phyloP scores from a whole-genome alignment of 257 asterid species.

The Forsythia viridissima region DNA sequence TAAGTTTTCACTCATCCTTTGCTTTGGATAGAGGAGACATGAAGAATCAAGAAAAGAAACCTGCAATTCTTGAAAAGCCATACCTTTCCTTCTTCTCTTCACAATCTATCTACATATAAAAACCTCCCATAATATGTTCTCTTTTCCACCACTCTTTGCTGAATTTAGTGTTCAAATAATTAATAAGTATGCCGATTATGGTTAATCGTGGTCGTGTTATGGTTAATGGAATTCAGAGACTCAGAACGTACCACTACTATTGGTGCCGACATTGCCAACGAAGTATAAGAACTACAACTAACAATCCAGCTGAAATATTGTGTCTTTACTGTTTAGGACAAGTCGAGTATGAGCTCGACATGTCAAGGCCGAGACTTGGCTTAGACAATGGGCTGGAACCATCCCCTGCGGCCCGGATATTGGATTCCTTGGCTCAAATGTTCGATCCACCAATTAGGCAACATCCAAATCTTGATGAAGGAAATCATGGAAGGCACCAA shows the following conservation, averaged over 20 bases:
- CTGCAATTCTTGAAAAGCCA: conserved; percentile 43
- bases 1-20: conserved; percentile 47
- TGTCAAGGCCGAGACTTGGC: conserved; percentile 54
- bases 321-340: conserved; percentile 72
- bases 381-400: conserved; percentile 37
- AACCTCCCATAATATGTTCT: not conserved
- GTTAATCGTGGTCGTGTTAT: conserved; percentile 38
- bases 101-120: conserved; percentile 19
- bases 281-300: conserved; percentile 66
- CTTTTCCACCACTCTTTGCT: conserved; percentile 5
- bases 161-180: not conserved
- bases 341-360: conserved; percentile 59
- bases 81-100: conserved; percentile 38
- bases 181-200: conserved; percentile 38
- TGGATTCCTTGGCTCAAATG: conserved; percentile 53
- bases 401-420: conserved; percentile 38
- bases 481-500: conserved; percentile 24
- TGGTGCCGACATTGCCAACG: conserved; percentile 82
- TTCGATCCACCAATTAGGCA: conserved; percentile 42
- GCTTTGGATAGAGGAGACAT: conserved; percentile 36
- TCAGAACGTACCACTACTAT: conserved; percentile 74
- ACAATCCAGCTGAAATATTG: conserved; percentile 61
- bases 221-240: conserved; percentile 63
- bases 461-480: conserved; percentile 7
- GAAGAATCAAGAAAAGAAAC: conserved; percentile 29